A percentile compares a stretch with the other conserved stretches of the same genome.
phyloP scores from a whole-genome alignment of 768 basidiomycete species.

The Tricholomella constricta region DNA sequence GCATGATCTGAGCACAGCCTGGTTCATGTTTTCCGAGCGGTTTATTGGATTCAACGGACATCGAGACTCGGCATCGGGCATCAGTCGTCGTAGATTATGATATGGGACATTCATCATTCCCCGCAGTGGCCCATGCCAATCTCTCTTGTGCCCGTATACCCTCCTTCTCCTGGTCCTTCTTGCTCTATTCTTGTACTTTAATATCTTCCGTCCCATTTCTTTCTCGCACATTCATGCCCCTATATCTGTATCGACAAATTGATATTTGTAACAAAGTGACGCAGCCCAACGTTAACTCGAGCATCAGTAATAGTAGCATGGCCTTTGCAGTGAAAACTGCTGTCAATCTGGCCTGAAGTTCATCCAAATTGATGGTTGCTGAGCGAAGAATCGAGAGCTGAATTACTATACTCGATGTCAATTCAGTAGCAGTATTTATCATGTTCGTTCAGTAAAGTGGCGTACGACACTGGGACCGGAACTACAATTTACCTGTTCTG shows the following conservation, averaged over 20 bases:
- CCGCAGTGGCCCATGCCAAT: not conserved
- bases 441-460: too few relatives aligned
- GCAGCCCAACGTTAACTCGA: not conserved
- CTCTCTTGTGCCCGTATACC: slow-evolving; percentile 21
- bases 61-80: slow-evolving; percentile 17
- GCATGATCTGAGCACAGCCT: slow-evolving; percentile 33
- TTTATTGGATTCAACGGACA: slow-evolving; percentile 23
- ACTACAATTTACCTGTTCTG: too few relatives aligned
- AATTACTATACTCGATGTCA: too few relatives aligned
- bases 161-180: slow-evolving; percentile 13
- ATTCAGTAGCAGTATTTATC: too few relatives aligned
- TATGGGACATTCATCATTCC: slow-evolving; percentile 9
- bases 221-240: slow-evolving; percentile 18
- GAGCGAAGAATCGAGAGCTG: too few relatives aligned
- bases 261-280: slow-evolving; percentile 15
- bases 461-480: too few relatives aligned
- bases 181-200: slow-evolving; percentile 25
- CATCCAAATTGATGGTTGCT: too few relatives aligned
- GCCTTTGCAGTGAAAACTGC: too few relatives aligned
- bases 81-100: slow-evolving; percentile 16
- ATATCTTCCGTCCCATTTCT: slow-evolving; percentile 20
- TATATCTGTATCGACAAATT: slow-evolving; percentile 17
- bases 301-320: too few relatives aligned
- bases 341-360: too few relatives aligned
- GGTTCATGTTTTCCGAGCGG: slow-evolving; percentile 14